These are phyloP conservation scores for Malania oleifera DNA, from an alignment of 164 flowering plant species.

Conservation along the genomic window DNA sequence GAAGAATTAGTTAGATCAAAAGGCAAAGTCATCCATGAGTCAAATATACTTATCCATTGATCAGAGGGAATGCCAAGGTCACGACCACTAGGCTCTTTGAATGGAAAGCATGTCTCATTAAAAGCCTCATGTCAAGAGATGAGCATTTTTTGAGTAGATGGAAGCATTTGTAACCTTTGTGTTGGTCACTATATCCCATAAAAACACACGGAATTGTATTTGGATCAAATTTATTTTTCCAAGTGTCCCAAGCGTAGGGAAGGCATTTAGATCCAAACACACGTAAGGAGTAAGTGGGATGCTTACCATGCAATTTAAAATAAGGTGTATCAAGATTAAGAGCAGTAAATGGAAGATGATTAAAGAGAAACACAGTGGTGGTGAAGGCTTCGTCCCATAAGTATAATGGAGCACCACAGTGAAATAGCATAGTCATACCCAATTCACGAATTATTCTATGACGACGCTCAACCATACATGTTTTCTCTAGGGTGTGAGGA, in stretches of 20 bases:
- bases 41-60: too few species aligned
- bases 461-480: constrained; percentile 3
- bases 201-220: too few species aligned
- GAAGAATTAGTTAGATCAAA: too few species aligned
- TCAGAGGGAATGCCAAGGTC: too few species aligned
- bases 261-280: background rate
- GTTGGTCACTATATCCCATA: too few species aligned
- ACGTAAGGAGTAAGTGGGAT: background rate
- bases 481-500: constrained; percentile 2
- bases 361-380: background rate
- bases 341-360: background rate
- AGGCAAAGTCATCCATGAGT: too few species aligned
- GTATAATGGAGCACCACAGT: background rate
- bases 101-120: too few species aligned
- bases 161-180: constrained; percentile 1
- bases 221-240: too few species aligned
- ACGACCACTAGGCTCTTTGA: too few species aligned
- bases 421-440: constrained; percentile 1
- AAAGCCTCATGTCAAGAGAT: background rate
- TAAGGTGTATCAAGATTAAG: constrained; percentile 1
- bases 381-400: background rate
- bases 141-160: background rate
- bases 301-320: constrained; percentile 1
- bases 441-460: constrained; percentile 6
- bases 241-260: too few species aligned